Conservation (phyloP, 352 stramenopile genomes). For the Phytophthora palmivora region DNA sequence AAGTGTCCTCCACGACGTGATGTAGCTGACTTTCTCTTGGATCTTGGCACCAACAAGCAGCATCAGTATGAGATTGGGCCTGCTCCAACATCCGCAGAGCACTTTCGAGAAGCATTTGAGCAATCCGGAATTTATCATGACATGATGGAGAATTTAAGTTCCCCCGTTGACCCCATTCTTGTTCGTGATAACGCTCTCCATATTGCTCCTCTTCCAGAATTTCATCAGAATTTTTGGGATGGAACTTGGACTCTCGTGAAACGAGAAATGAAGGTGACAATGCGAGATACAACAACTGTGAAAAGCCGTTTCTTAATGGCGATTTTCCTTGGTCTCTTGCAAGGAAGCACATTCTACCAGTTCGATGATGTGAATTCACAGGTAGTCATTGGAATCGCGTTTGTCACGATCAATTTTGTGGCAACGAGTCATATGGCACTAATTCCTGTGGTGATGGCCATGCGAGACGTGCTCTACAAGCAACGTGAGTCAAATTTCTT, state of each 20-base stretch:
- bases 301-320: conserved; percentile 20
- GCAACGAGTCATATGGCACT: conserved; percentile 57
- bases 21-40: conserved; percentile 43
- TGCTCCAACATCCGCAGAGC: not conserved
- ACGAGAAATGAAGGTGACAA: conserved; percentile 55
- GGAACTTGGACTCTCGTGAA: conserved; percentile 16
- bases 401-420: conserved; percentile 71
- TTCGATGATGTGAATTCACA: conserved; percentile 29
- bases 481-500: conserved; percentile 78
- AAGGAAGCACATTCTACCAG: conserved; percentile 34
- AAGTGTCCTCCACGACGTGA: conserved; percentile 38
- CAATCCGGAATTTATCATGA: conserved; percentile 19
- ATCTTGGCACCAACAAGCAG: conserved; percentile 42
- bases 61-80: conserved; percentile 29
- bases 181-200: conserved; percentile 1
- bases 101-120: conserved; percentile 58
- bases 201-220: conserved; percentile 53
- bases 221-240: conserved; percentile 21
- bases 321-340: conserved; percentile 34
- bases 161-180: not conserved
- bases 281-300: conserved; percentile 23
- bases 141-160: not conserved
- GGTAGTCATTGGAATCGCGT: conserved; percentile 67
- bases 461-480: conserved; percentile 66
- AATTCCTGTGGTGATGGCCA: conserved; percentile 64